phyloP scores from a whole-genome alignment of 2,329 filamentous ascomycete genomes.

The Sclerotinia borealis region DNA sequence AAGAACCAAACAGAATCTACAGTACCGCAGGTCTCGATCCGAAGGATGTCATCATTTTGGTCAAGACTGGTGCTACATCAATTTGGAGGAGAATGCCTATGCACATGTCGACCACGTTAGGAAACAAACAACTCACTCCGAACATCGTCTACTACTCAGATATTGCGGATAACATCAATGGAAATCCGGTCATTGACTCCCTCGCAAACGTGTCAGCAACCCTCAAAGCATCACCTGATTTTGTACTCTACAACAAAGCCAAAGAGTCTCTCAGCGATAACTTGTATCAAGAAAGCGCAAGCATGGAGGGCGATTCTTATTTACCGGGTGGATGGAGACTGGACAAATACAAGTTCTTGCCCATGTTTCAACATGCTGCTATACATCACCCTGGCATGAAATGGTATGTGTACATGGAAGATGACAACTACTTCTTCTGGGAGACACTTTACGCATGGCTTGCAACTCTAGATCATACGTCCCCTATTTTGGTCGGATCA shows the following conservation, averaged over 20 bases:
- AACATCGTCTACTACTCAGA: constrained; percentile 18
- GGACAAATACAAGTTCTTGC: constrained; percentile 58
- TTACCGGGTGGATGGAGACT: constrained; percentile 41
- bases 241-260: constrained; percentile 13
- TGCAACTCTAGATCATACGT: constrained; percentile 36
- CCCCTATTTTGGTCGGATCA: constrained; percentile 43
- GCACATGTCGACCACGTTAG: constrained; percentile 18
- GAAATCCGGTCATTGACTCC: constrained; percentile 13
- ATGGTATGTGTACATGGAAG: constrained; percentile 56
- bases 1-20: constrained; percentile 1
- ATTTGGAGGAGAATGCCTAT: constrained; percentile 19
- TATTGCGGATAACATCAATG: constrained; percentile 14
- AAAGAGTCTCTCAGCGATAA: constrained; percentile 9
- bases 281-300: constrained; percentile 15
- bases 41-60: constrained; percentile 16
- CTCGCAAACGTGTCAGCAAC: constrained; percentile 15
- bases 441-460: constrained; percentile 47
- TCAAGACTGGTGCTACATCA: constrained; percentile 17
- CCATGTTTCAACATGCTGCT: constrained; percentile 51
- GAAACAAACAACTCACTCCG: constrained; percentile 9
- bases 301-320: constrained; percentile 17
- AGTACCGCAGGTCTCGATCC: constrained; percentile 10
- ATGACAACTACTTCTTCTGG: constrained; percentile 53
- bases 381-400: constrained; percentile 44
- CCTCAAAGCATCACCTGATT: constrained; percentile 16